Evolutionary conservation across 2,329 filamentous ascomycete genomes (phyloP).

Genomic region (Cladophialophora yegresii): DNA sequence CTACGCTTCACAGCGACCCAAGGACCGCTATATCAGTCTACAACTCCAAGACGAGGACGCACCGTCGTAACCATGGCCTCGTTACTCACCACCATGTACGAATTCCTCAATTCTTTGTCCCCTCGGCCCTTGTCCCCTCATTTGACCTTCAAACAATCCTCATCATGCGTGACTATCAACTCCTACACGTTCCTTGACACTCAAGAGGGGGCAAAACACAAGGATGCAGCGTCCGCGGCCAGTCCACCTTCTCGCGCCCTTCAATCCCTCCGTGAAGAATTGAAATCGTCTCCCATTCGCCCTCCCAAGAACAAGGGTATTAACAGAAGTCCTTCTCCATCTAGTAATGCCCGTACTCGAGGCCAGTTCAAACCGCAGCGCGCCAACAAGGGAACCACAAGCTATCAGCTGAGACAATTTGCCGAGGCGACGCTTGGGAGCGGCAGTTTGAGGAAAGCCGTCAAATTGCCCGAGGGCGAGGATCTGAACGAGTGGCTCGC

Average conservation of each 20-base stretch:
- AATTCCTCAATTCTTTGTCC: conserved; percentile 47
- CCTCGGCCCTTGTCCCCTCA: conserved; percentile 39
- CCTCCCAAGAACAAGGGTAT: conserved; percentile 40
- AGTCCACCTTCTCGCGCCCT: conserved; percentile 37
- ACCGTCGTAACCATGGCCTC: conserved; percentile 55
- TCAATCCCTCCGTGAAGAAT: conserved; percentile 41
- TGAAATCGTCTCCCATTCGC: conserved; percentile 40
- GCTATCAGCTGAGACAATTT: conserved; percentile 94
- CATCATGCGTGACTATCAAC: conserved; percentile 39
- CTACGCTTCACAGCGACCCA: conserved; percentile 4
- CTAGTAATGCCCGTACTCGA: conserved; percentile 80
- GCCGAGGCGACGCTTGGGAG: conserved; percentile 95
- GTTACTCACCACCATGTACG: conserved; percentile 80
- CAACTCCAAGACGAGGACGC: not conserved
- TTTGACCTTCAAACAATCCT: conserved; percentile 37
- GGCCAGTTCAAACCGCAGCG: conserved; percentile 90
- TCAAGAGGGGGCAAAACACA: conserved; percentile 17
- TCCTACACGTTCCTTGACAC: conserved; percentile 33
- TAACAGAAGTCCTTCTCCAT: conserved; percentile 41
- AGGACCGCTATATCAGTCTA: not conserved
- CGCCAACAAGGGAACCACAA: conserved; percentile 80
- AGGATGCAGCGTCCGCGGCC: conserved; percentile 18
- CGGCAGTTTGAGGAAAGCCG: conserved; percentile 91
- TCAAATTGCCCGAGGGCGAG: conserved; percentile 94
- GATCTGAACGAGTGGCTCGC: conserved; percentile 98